Conservation (phyloP, 1,139 yeast species). For the Blastobotrys elegans region DNA sequence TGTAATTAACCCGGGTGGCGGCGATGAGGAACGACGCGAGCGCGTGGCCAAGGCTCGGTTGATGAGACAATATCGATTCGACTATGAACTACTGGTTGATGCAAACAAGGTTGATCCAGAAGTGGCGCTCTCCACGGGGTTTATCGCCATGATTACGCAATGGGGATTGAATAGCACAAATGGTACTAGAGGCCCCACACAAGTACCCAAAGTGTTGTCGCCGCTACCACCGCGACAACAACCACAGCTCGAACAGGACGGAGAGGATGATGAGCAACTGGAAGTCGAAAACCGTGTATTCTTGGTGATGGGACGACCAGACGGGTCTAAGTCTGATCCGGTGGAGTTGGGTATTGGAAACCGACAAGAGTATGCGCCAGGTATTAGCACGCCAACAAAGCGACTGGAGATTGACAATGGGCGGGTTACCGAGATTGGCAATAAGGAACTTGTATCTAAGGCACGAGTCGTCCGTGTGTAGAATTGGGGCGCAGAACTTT, state of each 20-base stretch:
- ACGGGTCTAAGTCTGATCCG: slow-evolving; percentile 6
- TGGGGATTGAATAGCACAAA: slow-evolving; percentile 56
- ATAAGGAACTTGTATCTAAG: too few species aligned
- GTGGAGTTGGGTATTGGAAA: slow-evolving; percentile 1
- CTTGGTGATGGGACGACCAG: slow-evolving; percentile 12
- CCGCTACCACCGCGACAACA: background rate
- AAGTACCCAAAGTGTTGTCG: slow-evolving; percentile 18
- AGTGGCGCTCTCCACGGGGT: slow-evolving; percentile 52
- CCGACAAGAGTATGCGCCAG: slow-evolving; percentile 7
- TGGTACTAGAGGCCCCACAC: slow-evolving; percentile 52
- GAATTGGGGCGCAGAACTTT: too few species aligned
- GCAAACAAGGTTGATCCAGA: slow-evolving; percentile 44
- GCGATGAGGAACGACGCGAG: slow-evolving; percentile 49
- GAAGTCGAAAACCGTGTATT: slow-evolving; percentile 20
- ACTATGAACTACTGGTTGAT: slow-evolving; percentile 54
- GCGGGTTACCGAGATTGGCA: background rate
- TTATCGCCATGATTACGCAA: slow-evolving; percentile 56
- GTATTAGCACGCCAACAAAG: background rate
- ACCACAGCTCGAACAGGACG: background rate
- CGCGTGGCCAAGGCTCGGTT: slow-evolving; percentile 52
- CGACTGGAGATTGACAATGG: slow-evolving; percentile 3
- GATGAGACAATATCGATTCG: slow-evolving; percentile 55
- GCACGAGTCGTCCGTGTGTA: too few species aligned
- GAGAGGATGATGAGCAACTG: slow-evolving; percentile 10
- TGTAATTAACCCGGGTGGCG: slow-evolving; percentile 50